Evolutionary conservation across 1,284 basidiomycete species (phyloP), one percentile per base, ranked within the genome.

Genomic region (Melampsora larici-populina): DNA sequence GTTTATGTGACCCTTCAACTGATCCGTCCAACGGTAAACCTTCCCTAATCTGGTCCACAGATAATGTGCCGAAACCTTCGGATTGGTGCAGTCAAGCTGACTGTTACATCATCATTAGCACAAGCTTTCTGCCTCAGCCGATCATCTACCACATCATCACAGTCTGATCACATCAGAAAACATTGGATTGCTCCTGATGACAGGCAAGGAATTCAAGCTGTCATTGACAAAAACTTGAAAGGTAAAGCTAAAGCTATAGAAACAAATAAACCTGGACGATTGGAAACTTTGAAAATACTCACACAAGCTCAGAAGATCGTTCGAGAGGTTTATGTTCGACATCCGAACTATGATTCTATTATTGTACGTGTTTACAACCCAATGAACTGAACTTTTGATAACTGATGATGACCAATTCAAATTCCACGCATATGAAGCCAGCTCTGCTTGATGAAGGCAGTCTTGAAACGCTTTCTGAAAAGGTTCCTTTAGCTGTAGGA

Each of bases 261-360:
- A 33, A 80, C 83, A n/a, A 79, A 80, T 18, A 82, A 84, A 51
- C 80, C 82, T 8, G 60, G 79, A 17, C 79, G 82, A 8, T 74
- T 82, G 1, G 78, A 65, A 1, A 65, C 83, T 26, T 81, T 82
- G 81, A 81, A 79, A 18, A 81, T 80, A 24, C 78, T 84, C 17
- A 80, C 74, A 4, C 79, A 79, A 18, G 83, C 83, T 0, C 84
- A 85, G 70, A 79, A 80, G 70, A 68, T 92, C 29, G 84, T 97
- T 13, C 89, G 90, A 81, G 88, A 88, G 80, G 89, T 92, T 0
- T 95, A 91, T 82, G 92, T 92, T 17, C 89, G 91, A 77, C 94
- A 95, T 86, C 94, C 94, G 18, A 92, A 93, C 82, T 94, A 93
- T 82, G 89, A 90, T 68, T 87, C 93, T 81, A 90, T 97, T 51